Base-by-base conservation (phyloP, 129 eudicot genomes). In the Apium graveolens region DNA sequence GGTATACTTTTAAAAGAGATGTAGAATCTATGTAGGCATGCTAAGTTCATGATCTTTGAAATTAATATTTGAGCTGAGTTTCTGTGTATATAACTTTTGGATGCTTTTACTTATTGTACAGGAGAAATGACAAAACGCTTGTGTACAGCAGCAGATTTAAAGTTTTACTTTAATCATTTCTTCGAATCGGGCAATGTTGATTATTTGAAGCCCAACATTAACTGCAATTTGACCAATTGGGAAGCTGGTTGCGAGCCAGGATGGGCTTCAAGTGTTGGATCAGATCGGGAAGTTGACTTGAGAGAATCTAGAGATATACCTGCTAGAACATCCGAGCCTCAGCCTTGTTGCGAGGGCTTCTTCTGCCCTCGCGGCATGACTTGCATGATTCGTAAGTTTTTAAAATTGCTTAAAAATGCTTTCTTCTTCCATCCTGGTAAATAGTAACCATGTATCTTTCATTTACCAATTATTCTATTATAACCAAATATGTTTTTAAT, bases 181-280 rank as follows among this genome's bases (percentile, higher is more conserved):
- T 83, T 76, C 38, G 74, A 39, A 37, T 72, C 75, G 11, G 87
- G 80, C 18, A 76, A 76, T 77, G 38, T 38, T 74, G 73, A 69
- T 79, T 53, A 76, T 66, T 45, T 87, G 76, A 85, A 76, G 77
- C 96, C 96, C 31, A 95, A 88, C 86, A 84, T 41, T n/a, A 95
- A 95, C 81, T 95, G 99, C 69, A 95, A 95, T 70, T 76, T 81
- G 68, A 90, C 92, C n/a, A 74, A 90, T 70, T 81, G 92, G 92
- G 86, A 86, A 70, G 60, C 91, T 72, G 99, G 99, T 14, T 95
- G 99, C 51, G 99, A 95, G 90, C 97, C 99, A 31, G 99, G 99
- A 79, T 95, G 99, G 99, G 97, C 97, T 0, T 88, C 97, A 73
- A 86, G 89, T 71, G 78, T 81, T 46, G 86, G 82, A 73, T 29